Evolutionary conservation across 2,329 filamentous ascomycete species (phyloP).

Genomic region (Pseudogymnoascus sp.): DNA sequence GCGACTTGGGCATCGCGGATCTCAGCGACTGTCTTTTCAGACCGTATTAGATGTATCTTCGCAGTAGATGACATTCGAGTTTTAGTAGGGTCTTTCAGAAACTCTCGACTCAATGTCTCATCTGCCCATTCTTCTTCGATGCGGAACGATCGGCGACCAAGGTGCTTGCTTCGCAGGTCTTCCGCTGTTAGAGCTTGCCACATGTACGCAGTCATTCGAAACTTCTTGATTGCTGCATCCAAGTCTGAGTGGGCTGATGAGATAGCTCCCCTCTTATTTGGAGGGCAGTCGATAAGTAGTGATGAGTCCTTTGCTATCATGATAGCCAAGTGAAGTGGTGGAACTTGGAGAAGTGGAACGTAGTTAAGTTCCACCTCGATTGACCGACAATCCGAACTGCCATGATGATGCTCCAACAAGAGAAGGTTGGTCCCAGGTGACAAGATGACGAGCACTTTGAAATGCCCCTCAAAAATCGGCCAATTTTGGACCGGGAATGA

Average conservation of each 20-base stretch:
- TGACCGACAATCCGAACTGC: conserved; percentile 44
- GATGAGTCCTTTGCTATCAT: conserved; percentile 62
- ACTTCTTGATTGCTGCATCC: conserved; percentile 59
- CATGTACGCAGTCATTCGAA: conserved; percentile 65
- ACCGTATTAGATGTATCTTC: conserved; percentile 62
- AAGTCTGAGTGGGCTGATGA: conserved; percentile 44
- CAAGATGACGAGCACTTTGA: conserved; percentile 58
- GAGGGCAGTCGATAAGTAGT: conserved; percentile 59
- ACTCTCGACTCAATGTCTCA: conserved; percentile 49
- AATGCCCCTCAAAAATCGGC: conserved; percentile 58
- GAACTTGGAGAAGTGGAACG: conserved; percentile 44
- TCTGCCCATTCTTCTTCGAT: conserved; percentile 67
- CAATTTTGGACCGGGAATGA: conserved; percentile 54
- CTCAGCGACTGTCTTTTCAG: conserved; percentile 58
- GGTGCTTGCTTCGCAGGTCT: conserved; percentile 61
- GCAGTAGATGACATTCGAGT: conserved; percentile 30
- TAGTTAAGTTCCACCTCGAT: conserved; percentile 40
- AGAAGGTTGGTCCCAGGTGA: conserved; percentile 57
- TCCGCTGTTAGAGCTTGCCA: conserved; percentile 73
- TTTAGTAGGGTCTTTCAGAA: conserved; percentile 10
- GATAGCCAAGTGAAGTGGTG: conserved; percentile 65
- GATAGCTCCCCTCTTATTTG: conserved; percentile 47
- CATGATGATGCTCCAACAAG: conserved; percentile 53
- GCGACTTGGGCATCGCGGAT: conserved; percentile 56
- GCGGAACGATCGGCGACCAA: conserved; percentile 62